Evolutionary conservation across 2,329 filamentous ascomycete genomes (phyloP).

Genomic region (Colletotrichum chrysophilum): DNA sequence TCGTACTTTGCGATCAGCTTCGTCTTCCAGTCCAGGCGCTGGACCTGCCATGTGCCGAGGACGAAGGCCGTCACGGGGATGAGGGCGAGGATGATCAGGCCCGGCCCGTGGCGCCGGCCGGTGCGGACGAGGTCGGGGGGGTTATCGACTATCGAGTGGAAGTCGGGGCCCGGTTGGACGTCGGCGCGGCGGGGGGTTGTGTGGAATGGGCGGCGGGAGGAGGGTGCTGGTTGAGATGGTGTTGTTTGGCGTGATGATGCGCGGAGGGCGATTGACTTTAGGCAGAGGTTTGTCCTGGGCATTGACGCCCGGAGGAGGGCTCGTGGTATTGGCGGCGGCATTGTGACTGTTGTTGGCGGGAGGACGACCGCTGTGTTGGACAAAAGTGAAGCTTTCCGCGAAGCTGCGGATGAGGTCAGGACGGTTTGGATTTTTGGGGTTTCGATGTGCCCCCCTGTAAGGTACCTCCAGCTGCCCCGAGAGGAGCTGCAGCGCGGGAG

Average conservation of each 20-base stretch:
- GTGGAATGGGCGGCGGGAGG: slow-evolving; percentile 9
- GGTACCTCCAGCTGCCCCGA: neutral
- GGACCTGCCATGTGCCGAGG: slow-evolving; percentile 94
- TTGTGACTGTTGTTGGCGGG: neutral
- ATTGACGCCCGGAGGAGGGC: neutral
- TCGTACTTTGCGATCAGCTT: slow-evolving; percentile 90
- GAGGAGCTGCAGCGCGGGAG: neutral
- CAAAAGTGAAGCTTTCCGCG: neutral
- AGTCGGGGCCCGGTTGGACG: slow-evolving; percentile 56
- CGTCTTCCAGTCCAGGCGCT: slow-evolving; percentile 92
- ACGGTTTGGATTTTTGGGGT: neutral
- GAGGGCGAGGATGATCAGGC: slow-evolving; percentile 80
- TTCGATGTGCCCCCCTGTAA: neutral
- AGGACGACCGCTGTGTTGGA: neutral
- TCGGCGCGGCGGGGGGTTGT: slow-evolving; percentile 21
- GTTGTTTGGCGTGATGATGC: neutral
- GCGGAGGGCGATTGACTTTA: neutral
- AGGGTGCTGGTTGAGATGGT: neutral
- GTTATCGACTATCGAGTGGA: slow-evolving; percentile 86
- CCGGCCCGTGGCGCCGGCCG: slow-evolving; percentile 76
- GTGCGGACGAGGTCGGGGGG: slow-evolving; percentile 81
- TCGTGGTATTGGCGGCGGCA: slow-evolving; percentile 6
- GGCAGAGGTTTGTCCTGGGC: neutral
- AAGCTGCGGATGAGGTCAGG: slow-evolving; percentile 13
- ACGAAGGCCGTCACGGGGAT: slow-evolving; percentile 92